Base-by-base conservation (phyloP, 2,329 filamentous ascomycete genomes). In the Pezicula carpinea region DNA sequence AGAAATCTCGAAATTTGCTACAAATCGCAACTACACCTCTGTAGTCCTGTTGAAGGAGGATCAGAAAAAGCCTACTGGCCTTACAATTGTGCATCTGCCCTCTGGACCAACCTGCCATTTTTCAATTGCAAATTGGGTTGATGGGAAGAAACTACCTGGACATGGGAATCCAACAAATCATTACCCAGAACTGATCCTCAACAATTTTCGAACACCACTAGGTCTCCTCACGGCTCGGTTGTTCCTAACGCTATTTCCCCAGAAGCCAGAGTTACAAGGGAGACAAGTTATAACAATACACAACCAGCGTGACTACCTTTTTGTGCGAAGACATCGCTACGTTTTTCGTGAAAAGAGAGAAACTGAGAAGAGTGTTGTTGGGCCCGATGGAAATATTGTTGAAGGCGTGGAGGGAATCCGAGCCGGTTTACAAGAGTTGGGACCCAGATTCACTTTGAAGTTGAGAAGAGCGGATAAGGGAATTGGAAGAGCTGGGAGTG, bases 221-320 rank as follows among this genome's bases (percentile, higher is more conserved):
- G 93, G 93, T 69, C 74, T 96, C 8, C 73, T 97, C 33, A 89
- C 91, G 0, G 92, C 91, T 7, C 84, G 89, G 60, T 73, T 96
- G 1, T 93, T 99, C 71, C 79, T 85, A 53, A 82, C 78, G 0
- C 68, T 95, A 22, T 93, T 89, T 67, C 93, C 92, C 0, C 79
- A 84, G 0, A 79, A 82, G 36, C 92, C 93, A 0, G 89, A 97
- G 59, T 73, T 97, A 5, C 77, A 86, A 56, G 92, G 92, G 4
- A 76, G 92, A 19, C 91, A 96, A 62, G 91, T 96, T 1, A 82
- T 96, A 7, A 96, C 92, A 1, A 70, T 96, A 44, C 90, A 96
- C 68, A 96, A 96, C 59, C 91, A 96, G 72, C 85, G 92, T 53
- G 92, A 97, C 67, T 97, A 92, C 67, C 93, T 97, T 58, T 99